phyloP scores from a whole-genome alignment of 805 yeast species.

The Millerozyma acaciae region DNA sequence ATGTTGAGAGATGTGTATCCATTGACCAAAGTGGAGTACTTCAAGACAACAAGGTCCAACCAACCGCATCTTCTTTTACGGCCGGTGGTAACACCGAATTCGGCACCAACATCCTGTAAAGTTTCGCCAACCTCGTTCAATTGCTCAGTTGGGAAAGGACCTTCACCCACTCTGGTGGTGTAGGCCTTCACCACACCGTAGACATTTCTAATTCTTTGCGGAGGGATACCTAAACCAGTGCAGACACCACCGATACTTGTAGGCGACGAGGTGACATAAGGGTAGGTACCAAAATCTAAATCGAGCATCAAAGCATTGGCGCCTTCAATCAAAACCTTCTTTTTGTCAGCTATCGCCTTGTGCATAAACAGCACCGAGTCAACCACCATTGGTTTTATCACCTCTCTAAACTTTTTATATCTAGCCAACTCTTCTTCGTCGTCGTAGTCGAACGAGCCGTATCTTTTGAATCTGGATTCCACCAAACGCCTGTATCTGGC shows the following conservation, averaged over 20 bases:
- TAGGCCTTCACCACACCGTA: slow-evolving; percentile 98
- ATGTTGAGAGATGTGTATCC: slow-evolving; percentile 94
- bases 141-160: slow-evolving; percentile 98
- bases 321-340: slow-evolving; percentile 92
- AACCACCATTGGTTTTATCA: slow-evolving; percentile 84
- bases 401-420: slow-evolving; percentile 70
- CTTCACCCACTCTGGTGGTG: slow-evolving; percentile 98
- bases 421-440: slow-evolving; percentile 72
- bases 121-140: slow-evolving; percentile 81
- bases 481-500: slow-evolving; percentile 71
- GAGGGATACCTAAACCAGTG: slow-evolving; percentile 97
- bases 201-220: slow-evolving; percentile 69
- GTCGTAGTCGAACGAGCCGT: slow-evolving; percentile 90
- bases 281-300: slow-evolving; percentile 96
- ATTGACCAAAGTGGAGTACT: slow-evolving; percentile 85
- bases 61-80: slow-evolving; percentile 99
- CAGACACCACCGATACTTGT: slow-evolving; percentile 98
- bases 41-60: slow-evolving; percentile 93
- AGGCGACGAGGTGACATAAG: slow-evolving; percentile 91
- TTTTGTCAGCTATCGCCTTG: slow-evolving; percentile 67
- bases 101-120: slow-evolving; percentile 89
- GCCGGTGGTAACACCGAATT: slow-evolving; percentile 97
- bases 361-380: slow-evolving; percentile 87
- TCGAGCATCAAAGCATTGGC: slow-evolving; percentile 98
- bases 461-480: slow-evolving; percentile 79